Evolutionary conservation across 345 rosid genomes (phyloP).

Genomic region (Reutealis trisperma): DNA sequence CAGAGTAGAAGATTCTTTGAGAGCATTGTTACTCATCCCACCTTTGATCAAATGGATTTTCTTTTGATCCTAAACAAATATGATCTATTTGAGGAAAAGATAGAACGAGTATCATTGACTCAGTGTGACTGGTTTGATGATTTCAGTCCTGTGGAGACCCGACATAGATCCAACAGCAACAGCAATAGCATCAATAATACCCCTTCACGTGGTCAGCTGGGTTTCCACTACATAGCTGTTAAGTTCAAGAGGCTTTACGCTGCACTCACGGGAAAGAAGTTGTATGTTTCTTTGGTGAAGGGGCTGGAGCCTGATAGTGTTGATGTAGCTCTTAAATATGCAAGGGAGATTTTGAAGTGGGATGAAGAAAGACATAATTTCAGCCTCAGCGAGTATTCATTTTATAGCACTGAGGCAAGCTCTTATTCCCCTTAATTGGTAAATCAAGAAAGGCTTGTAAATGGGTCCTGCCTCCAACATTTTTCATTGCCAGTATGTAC

Average conservation of each 20-base stretch:
- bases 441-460: constrained; percentile 8
- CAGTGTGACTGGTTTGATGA: constrained; percentile 90
- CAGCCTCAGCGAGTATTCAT: constrained; percentile 54
- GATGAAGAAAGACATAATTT: constrained; percentile 70
- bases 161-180: constrained; percentile 42
- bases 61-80: constrained; percentile 81
- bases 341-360: constrained; percentile 94
- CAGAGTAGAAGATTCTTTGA: constrained; percentile 73
- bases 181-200: constrained; percentile 59
- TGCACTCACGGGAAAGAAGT: constrained; percentile 66
- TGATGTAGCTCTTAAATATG: constrained; percentile 58
- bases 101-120: constrained; percentile 63
- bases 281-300: constrained; percentile 65
- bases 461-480: constrained; percentile 2
- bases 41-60: constrained; percentile 87
- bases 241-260: constrained; percentile 84
- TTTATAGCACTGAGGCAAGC: constrained; percentile 61
- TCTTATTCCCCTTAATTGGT: constrained; percentile 40
- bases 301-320: constrained; percentile 67
- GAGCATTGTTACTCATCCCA: constrained; percentile 79
- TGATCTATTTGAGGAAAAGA: constrained; percentile 80
- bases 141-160: constrained; percentile 79
- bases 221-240: constrained; percentile 75
- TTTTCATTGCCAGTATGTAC: constrained; percentile 29
- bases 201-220: constrained; percentile 82